A percentile compares a stretch with the other conserved stretches of the same genome.
phyloP scores from a whole-genome alignment of 441 rosid genomes.

The Flueggea neowawraea region DNA sequence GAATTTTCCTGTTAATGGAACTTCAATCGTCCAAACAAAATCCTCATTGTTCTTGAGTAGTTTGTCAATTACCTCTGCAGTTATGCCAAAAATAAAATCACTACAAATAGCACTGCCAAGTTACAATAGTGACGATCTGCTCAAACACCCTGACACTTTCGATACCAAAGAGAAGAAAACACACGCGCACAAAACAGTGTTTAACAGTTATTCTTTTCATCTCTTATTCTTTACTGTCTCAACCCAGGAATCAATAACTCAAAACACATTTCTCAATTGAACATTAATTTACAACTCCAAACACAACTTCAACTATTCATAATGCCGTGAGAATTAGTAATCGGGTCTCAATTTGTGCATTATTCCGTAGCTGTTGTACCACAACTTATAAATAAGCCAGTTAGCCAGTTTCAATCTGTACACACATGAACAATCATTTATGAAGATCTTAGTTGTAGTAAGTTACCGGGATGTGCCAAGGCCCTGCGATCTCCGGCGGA shows the following conservation, averaged over 20 bases:
- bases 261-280: no score
- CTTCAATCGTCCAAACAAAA: conserved; percentile 79
- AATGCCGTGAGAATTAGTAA: no score
- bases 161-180: not conserved
- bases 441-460: not conserved
- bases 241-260: no score
- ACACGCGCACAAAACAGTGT: no score
- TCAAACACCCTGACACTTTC: not conserved
- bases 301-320: no score
- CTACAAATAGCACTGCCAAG: not conserved
- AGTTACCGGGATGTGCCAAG: conserved; percentile 77
- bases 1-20: conserved; percentile 75
- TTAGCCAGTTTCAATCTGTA: no score
- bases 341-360: no score
- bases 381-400: no score
- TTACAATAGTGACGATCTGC: not conserved
- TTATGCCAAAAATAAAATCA: conserved; percentile 1
- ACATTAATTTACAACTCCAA: no score
- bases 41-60: conserved; percentile 70
- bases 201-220: no score
- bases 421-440: not conserved
- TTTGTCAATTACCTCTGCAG: conserved; percentile 70
- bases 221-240: no score
- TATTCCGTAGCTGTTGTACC: no score
- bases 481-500: conserved; percentile 67